Evolutionary conservation across 495 filamentous ascomycete genomes (phyloP), one percentile per base, ranked within the genome.

Genomic region (Daldinia childiae): DNA sequence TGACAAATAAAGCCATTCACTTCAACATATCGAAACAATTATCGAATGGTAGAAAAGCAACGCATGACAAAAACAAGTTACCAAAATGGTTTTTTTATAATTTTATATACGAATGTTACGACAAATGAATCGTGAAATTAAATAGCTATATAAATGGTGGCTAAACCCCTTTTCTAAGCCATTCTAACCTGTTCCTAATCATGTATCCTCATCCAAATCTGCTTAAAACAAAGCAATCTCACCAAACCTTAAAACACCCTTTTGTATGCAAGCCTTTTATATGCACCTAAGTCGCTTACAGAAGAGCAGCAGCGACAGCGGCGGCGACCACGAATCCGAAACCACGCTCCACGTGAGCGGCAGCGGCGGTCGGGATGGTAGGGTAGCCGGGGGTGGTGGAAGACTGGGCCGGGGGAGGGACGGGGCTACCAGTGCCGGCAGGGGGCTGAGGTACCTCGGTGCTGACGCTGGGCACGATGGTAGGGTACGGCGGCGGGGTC

Each of bases 291-390:
- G 43, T 24, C 43, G 43, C 39, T 69, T 72, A 75, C 17, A 75
- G 21, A 0, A 75, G 48, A 21, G 59, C 65, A 17, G 52, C 69
- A 36, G 43, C 68, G 8, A 50, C 68, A 6, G 59, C 70, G 7
- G 69, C 69, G 14, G 68, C 72, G 26, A 65, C 69, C 11, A 50
- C 26, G 32, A 17, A 52, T 9, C 34, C 71, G 41, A 69, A 50
- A 6, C 64, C 68, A 24, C 56, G 64, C 65, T 75, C 72, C 4
- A 72, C 51, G 52, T 58, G 64, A 4, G 68, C 72, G 1, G 72
- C 72, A 4, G 68, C 72, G 0, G 72, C 72, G 19, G 72, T 75
- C 0, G 62, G 57, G 48, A 72, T 45, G 56, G 64, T 63, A 2
- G 57, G 45, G 51, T 64, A 64, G 32, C 60, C 52, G 27, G 38